These are phyloP conservation scores for Chlamydomonas eustigma DNA, from an alignment of 139 green algal genomes.

Conservation along the genomic window DNA sequence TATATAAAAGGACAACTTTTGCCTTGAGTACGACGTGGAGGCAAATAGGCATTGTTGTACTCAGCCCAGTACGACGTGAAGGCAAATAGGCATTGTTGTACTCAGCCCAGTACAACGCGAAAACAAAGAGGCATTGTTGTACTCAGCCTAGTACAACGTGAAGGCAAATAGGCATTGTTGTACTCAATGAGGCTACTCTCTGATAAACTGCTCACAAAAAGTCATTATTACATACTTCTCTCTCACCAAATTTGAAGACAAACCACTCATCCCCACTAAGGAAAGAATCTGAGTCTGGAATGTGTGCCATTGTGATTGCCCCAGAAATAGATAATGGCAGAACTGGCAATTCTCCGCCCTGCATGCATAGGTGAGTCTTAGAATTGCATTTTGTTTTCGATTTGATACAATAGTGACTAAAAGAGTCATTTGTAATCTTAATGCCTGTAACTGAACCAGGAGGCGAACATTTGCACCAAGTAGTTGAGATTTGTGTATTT, in stretches of 20 bases:
- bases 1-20: too few relatives aligned
- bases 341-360: constrained; percentile 68
- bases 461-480: too few relatives aligned
- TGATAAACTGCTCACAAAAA: too few relatives aligned
- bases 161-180: constrained; percentile 56
- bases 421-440: too few relatives aligned
- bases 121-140: constrained; percentile 59
- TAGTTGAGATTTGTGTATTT: too few relatives aligned
- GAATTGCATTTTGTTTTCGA: not conserved
- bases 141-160: not conserved
- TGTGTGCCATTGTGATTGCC: constrained; percentile 48
- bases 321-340: constrained; percentile 78
- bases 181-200: too few relatives aligned
- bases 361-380: not conserved
- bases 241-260: constrained; percentile 57
- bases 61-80: not conserved
- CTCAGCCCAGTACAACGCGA: not conserved
- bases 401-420: too few relatives aligned
- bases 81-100: constrained; percentile 62
- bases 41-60: too few relatives aligned
- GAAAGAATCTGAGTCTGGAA: constrained; percentile 54
- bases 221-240: not conserved
- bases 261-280: constrained; percentile 69
- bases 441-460: too few relatives aligned
- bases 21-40: not conserved